Percentiles rank a stretch among this genome's conserved stretches.
Evolutionary conservation across 306 rosid species (phyloP).

Genomic region (Cicer pinnatifidum): DNA sequence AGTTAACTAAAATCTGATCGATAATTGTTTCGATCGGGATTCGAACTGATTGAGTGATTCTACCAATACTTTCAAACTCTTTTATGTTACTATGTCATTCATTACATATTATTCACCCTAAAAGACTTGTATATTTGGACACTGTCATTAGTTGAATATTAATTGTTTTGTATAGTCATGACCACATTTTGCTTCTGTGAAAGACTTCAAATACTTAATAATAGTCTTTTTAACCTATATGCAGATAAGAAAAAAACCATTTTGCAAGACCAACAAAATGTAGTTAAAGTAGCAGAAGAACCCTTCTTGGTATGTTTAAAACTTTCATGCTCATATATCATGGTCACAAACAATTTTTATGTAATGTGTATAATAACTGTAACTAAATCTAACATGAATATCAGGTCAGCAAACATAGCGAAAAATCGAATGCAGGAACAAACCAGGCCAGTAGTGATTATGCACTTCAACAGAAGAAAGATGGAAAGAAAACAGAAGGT

Average conservation of each 20-base stretch:
- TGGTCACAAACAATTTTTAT: neutral
- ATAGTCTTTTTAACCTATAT: slow-evolving; percentile 18
- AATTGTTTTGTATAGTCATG: slow-evolving; percentile 1
- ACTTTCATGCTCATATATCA: slow-evolving; percentile 21
- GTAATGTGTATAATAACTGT: slow-evolving; percentile 29
- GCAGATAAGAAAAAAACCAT: slow-evolving; percentile 49
- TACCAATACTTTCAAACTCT: too few species aligned
- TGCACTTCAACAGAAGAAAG: slow-evolving; percentile 42
- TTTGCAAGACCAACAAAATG: slow-evolving; percentile 43
- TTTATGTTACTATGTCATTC: too few species aligned
- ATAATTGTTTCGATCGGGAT: too few species aligned
- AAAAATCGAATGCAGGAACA: slow-evolving; percentile 42
- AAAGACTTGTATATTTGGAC: neutral
- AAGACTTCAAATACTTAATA: slow-evolving; percentile 26
- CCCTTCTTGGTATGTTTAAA: slow-evolving; percentile 52
- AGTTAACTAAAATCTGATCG: too few species aligned
- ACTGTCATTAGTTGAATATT: neutral
- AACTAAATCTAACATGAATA: slow-evolving; percentile 22
- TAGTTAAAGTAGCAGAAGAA: slow-evolving; percentile 55
- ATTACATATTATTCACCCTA: too few species aligned
- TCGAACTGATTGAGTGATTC: too few species aligned
- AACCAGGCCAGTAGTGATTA: slow-evolving; percentile 27
- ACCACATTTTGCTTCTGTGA: slow-evolving; percentile 31
- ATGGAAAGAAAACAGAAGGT: slow-evolving; percentile 42
- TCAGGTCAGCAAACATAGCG: slow-evolving; percentile 49